These are phyloP conservation scores for Pseudozyma hubeiensis DNA, from an alignment of 1,284 basidiomycete genomes.

Conservation along the genomic window DNA sequence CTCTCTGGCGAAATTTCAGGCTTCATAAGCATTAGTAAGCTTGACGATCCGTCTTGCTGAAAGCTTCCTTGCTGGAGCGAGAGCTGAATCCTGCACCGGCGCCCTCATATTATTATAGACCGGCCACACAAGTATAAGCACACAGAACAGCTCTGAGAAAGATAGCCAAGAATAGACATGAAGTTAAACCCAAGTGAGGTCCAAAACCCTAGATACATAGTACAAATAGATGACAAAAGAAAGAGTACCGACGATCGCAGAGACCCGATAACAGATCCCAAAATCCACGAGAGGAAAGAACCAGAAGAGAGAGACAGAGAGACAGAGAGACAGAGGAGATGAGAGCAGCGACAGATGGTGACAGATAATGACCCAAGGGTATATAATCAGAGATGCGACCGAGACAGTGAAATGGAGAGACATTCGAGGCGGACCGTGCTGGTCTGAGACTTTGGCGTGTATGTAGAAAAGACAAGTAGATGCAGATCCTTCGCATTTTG, in stretches of 20 bases:
- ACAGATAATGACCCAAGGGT: constrained; percentile 6
- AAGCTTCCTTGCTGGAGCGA: no score
- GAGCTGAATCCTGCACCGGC: no score
- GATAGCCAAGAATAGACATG: neutral
- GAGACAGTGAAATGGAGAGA: constrained; percentile 1
- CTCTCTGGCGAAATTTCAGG: neutral
- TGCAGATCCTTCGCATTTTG: constrained; percentile 1
- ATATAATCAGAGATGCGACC: constrained; percentile 2
- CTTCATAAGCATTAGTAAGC: no score
- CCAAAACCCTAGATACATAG: constrained; percentile 16
- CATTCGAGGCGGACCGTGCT: neutral
- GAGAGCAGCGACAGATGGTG: neutral
- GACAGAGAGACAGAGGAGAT: neutral
- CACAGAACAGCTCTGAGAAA: no score
- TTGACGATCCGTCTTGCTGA: no score
- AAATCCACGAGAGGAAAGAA: constrained; percentile 4
- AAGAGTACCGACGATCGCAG: neutral
- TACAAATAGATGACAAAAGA: constrained; percentile 7
- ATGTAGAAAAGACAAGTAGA: neutral
- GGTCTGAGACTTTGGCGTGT: constrained; percentile 1
- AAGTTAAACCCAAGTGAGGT: neutral
- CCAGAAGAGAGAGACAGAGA: constrained; percentile 7
- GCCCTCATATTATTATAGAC: no score
- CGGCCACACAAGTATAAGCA: no score
- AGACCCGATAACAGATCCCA: neutral